Base-by-base conservation (phyloP, 768 basidiomycete species). In the Suillus discolor region DNA sequence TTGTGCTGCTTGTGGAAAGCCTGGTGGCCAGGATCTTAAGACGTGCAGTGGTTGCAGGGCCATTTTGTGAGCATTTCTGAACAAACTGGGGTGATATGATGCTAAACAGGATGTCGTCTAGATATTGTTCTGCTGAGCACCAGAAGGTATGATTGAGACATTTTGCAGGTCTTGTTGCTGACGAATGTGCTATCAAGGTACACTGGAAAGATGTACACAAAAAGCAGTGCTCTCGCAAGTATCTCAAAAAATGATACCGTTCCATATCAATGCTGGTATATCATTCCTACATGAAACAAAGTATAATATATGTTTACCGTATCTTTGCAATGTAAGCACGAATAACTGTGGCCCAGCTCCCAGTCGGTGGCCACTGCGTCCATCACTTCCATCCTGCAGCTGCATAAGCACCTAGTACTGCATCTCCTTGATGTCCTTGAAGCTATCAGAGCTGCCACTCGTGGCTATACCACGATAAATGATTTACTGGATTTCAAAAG, bases 1-100 rank as follows among this genome's bases (percentile, higher is more conserved):
- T 49, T 77, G 74, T 53, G 71, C 70, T 8, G 61, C 65, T n/a
- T 77, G 75, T 61, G 75, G 75, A 53, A 77, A 74, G 63, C 75
- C 76, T 61, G 74, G 65, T 18, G 72, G 69, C 20, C 66, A 64
- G 9, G 66, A 66, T 25, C 64, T 77, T 23, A 77, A 74, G 62
- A 65, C 68, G 18, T 77, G 76, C 41, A 62, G 69, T 45, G 74
- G 73, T 2, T 76, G 74, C 60, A 69, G 71, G n/a, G 65, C 68
- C 53, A 70, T 75, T 47, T 63, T 47, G 63, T 68, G 73, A 23
- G 61, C 4, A 6, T 57, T 57, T 68, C 65, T 59, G 64, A 64
- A 16, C 62, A 64, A 1, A 66, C 67, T 47, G 47, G 59, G 25
- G 62, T 64, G 41, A 66, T 63, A 51, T 67, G 70, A 65, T 55